phyloP scores from a whole-genome alignment of 169 alveolate species.

The Theileria orientalis region DNA sequence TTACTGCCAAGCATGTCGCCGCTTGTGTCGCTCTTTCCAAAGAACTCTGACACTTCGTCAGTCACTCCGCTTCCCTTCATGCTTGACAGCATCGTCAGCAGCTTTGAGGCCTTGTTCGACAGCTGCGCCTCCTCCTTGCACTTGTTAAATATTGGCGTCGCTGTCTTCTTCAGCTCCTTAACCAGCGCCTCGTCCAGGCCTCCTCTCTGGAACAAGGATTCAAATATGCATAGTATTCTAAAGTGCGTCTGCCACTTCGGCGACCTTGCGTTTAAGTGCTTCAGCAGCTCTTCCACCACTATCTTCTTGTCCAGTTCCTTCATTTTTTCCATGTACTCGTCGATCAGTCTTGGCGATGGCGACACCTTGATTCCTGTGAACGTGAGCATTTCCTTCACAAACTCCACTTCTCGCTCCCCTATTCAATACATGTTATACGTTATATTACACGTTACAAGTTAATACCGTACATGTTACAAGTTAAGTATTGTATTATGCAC shows the following conservation, averaged over 20 bases:
- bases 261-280: constrained; percentile 34
- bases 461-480: too few species aligned
- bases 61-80: background rate
- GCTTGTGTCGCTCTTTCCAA: background rate
- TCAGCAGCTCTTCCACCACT: constrained; percentile 50
- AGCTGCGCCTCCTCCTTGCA: constrained; percentile 52
- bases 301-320: constrained; percentile 32
- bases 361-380: constrained; percentile 62
- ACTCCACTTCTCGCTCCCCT: constrained; percentile 46
- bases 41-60: background rate
- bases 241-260: constrained; percentile 57
- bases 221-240: constrained; percentile 52
- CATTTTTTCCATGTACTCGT: constrained; percentile 39
- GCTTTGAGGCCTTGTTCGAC: constrained; percentile 35
- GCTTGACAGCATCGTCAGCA: constrained; percentile 24
- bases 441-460: too few species aligned
- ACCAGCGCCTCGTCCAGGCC: constrained; percentile 4
- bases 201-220: constrained; percentile 26
- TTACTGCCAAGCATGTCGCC: background rate
- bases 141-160: constrained; percentile 49
- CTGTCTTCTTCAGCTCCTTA: background rate
- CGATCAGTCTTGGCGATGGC: constrained; percentile 56
- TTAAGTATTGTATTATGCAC: too few species aligned
- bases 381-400: constrained; percentile 57
- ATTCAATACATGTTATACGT: background rate